A percentile compares a stretch with the other conserved stretches of the same genome.
phyloP scores from a whole-genome alignment of 164 flowering plant genomes.

The Annona squamosa region DNA sequence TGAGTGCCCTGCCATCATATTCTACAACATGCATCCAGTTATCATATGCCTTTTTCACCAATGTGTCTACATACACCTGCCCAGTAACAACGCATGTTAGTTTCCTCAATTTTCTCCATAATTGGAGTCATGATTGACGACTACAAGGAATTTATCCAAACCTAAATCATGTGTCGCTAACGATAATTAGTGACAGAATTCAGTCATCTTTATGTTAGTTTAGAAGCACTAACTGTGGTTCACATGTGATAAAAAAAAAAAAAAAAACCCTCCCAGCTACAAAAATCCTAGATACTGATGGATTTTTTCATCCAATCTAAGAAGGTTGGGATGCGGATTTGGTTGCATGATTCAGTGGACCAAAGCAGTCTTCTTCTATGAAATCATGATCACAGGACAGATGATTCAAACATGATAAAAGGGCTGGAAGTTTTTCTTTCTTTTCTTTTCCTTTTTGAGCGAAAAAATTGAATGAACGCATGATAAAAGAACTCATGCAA shows the following conservation, averaged over 20 bases:
- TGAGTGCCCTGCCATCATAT: conserved; percentile 76
- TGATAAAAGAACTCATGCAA: neutral
- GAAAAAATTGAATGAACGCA: neutral
- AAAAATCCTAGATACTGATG: too few species aligned
- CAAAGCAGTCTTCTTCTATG: neutral
- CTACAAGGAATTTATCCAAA: too few species aligned
- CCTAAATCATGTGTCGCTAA: too few species aligned
- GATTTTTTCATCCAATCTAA: neutral
- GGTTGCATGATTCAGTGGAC: neutral
- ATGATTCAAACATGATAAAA: conserved; percentile 29
- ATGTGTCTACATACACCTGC: conserved; percentile 73
- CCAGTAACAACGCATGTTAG: neutral
- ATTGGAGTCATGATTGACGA: neutral
- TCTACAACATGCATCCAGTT: conserved; percentile 91
- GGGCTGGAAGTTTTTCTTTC: neutral
- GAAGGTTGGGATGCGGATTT: neutral
- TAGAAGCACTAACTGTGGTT: too few species aligned
- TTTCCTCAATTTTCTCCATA: neutral
- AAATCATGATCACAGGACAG: neutral
- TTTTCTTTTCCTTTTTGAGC: neutral
- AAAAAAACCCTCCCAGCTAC: too few species aligned
- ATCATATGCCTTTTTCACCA: conserved; percentile 93
- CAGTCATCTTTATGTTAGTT: too few species aligned
- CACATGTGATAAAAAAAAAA: too few species aligned
- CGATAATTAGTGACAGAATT: too few species aligned